A percentile compares a stretch with the other conserved stretches of the same genome.
These are phyloP conservation scores for Aquilaria malaccensis DNA, from an alignment of 345 rosid species.

Conservation along the genomic window DNA sequence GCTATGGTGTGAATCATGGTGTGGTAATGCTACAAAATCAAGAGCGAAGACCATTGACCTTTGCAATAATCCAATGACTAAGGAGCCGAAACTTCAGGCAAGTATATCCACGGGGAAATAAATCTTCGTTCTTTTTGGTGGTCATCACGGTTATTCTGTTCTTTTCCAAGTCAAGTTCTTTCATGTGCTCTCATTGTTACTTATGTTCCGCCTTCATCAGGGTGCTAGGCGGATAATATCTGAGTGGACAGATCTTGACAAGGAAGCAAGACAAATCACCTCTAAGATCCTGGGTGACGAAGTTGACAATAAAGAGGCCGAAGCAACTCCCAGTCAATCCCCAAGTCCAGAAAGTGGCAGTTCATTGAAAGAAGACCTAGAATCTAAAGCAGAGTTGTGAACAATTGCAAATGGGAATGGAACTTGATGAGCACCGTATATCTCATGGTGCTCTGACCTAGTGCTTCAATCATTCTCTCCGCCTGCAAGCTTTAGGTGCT, in stretches of 20 bases:
- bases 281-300: slow-evolving; percentile 74
- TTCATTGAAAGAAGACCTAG: slow-evolving; percentile 36
- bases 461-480: no score
- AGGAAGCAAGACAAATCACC: slow-evolving; percentile 69
- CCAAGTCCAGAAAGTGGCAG: slow-evolving; percentile 15
- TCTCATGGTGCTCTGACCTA: no score
- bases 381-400: slow-evolving; percentile 75
- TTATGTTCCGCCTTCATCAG: slow-evolving; percentile 35
- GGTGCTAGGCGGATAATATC: slow-evolving; percentile 87
- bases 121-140: not conserved
- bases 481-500: no score
- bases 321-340: slow-evolving; percentile 17
- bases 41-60: slow-evolving; percentile 95
- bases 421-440: no score
- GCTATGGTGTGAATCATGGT: slow-evolving; percentile 99
- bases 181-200: not conserved
- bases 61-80: slow-evolving; percentile 99
- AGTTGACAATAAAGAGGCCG: slow-evolving; percentile 39
- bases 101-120: not conserved
- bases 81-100: slow-evolving; percentile 98
- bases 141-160: no score
- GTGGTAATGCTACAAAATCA: slow-evolving; percentile 93
- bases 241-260: slow-evolving; percentile 79
- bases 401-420: not conserved
- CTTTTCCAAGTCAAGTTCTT: not conserved